These are phyloP conservation scores for Neonectria coccinea DNA, from an alignment of 2,329 filamentous ascomycete genomes.

Conservation along the genomic window DNA sequence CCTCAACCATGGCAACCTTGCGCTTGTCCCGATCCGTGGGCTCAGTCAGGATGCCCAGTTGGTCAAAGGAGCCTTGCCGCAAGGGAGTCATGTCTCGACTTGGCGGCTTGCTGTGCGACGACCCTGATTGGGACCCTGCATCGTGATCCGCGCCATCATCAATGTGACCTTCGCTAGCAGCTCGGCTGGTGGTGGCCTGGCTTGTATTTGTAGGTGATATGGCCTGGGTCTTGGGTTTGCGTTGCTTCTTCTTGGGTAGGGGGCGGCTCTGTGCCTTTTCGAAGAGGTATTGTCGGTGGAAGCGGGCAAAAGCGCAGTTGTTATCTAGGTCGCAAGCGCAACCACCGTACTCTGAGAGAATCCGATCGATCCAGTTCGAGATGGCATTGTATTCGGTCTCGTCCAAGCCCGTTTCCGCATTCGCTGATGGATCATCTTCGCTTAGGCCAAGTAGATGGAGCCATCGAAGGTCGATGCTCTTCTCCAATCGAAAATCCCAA, in stretches of 20 bases:
- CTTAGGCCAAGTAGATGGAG: slow-evolving; percentile 70
- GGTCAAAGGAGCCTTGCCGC: slow-evolving; percentile 70
- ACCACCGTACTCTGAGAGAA: slow-evolving; percentile 82
- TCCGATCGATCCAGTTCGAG: slow-evolving; percentile 73
- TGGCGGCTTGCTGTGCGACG: slow-evolving; percentile 72
- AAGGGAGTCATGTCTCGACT: slow-evolving; percentile 74
- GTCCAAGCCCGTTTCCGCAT: slow-evolving; percentile 66
- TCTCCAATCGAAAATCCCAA: slow-evolving; percentile 76
- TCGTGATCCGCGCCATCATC: slow-evolving; percentile 69
- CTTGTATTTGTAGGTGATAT: slow-evolving; percentile 73
- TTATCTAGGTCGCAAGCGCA: slow-evolving; percentile 77
- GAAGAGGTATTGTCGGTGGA: slow-evolving; percentile 68
- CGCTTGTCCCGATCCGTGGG: slow-evolving; percentile 75
- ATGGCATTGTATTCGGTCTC: slow-evolving; percentile 71
- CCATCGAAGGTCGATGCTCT: slow-evolving; percentile 64
- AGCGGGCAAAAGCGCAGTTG: slow-evolving; percentile 73
- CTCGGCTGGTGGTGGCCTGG: slow-evolving; percentile 72
- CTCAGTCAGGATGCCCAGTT: slow-evolving; percentile 70
- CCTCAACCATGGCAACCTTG: slow-evolving; percentile 74
- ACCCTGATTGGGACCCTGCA: slow-evolving; percentile 56
- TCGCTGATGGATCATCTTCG: slow-evolving; percentile 66
- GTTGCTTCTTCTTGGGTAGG: slow-evolving; percentile 61
- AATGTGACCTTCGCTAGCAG: slow-evolving; percentile 70
- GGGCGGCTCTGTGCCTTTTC: slow-evolving; percentile 57
- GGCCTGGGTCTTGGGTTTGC: slow-evolving; percentile 66